Conservation (phyloP, 2,329 filamentous ascomycete genomes). For the Ophiostoma fasciatum region DNA sequence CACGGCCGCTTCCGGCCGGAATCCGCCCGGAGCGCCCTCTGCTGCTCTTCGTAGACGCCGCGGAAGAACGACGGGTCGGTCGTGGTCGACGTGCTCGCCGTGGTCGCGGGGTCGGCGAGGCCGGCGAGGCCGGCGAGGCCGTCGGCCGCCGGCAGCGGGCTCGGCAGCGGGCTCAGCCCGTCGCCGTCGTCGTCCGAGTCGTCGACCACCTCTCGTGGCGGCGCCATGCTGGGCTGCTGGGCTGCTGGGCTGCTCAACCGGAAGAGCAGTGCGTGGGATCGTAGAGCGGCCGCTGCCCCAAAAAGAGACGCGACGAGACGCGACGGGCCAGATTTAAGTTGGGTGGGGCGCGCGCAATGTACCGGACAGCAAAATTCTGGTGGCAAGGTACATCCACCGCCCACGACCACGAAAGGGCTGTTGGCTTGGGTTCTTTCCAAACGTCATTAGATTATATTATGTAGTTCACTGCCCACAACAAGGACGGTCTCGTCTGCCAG, state of each 20-base stretch:
- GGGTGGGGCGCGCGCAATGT: neutral
- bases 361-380: neutral
- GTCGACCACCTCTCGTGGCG: neutral
- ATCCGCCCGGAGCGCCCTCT: conserved; percentile 16
- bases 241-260: no score
- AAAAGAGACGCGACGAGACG: neutral
- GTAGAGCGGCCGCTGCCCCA: no score
- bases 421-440: neutral
- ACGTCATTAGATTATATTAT: no score
- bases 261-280: no score
- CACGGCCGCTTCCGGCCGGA: neutral
- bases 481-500: no score
- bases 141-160: conserved; percentile 1
- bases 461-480: no score
- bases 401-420: neutral
- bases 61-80: conserved; percentile 35
- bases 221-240: neutral
- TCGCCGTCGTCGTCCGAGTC: conserved; percentile 18
- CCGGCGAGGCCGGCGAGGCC: neutral
- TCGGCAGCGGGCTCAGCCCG: conserved; percentile 14
- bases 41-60: conserved; percentile 31
- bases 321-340: neutral
- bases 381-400: neutral
- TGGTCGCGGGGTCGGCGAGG: conserved; percentile 1
- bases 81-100: conserved; percentile 21